phyloP scores from a whole-genome alignment of 2,329 filamentous ascomycete species.

The Aspergillus terreus region DNA sequence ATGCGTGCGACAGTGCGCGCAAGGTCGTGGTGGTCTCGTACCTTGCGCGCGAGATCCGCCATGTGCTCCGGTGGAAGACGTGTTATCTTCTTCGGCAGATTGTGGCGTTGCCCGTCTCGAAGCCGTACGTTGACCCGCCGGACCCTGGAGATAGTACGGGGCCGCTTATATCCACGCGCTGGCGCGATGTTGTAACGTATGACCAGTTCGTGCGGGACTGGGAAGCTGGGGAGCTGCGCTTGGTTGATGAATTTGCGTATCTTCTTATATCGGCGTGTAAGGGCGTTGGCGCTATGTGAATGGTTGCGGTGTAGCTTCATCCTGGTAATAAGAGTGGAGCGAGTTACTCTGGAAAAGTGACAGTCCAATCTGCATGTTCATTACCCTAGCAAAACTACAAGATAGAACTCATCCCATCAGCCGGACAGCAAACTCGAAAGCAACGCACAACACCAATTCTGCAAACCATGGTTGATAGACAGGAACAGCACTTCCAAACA shows the following conservation, averaged over 20 bases:
- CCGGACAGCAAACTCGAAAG: no score
- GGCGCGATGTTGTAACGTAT: not conserved
- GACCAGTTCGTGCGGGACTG: constrained; percentile 4
- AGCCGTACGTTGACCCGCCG: not conserved
- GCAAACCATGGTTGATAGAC: no score
- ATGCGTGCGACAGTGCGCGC: not conserved
- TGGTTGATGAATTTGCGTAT: not conserved
- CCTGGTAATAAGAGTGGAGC: no score
- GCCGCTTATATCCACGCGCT: not conserved
- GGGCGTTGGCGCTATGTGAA: not conserved
- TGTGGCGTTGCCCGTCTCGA: constrained; percentile 3
- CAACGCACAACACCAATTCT: no score
- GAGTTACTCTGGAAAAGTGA: no score
- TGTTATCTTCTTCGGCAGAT: constrained; percentile 5
- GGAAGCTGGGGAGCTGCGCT: not conserved
- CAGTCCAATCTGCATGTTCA: no score
- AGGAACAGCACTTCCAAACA: no score
- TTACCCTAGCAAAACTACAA: no score
- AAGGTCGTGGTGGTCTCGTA: constrained; percentile 3
- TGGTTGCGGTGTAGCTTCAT: no score
- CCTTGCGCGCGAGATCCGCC: constrained; percentile 3
- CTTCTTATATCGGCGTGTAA: constrained; percentile 5
- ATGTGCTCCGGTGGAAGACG: not conserved
- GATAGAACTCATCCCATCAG: no score
- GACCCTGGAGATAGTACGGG: not conserved